Base-by-base conservation (phyloP, 768 basidiomycete genomes). In the Postia placenta region DNA sequence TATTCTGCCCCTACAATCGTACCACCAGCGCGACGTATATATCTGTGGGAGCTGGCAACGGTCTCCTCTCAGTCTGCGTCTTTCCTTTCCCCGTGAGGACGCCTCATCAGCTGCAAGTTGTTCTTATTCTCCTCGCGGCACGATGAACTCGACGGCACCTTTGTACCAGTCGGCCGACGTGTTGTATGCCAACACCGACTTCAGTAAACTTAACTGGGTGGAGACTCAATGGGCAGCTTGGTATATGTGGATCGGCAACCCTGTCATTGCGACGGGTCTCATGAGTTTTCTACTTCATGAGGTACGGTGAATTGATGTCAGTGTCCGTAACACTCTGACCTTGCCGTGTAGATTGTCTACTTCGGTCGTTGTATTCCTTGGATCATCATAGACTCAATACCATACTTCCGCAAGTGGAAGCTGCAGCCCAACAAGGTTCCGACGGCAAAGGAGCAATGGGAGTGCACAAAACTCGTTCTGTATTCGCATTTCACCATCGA, bases 401-500 rank as follows among this genome's bases (percentile, higher is more conserved):
- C 92, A 1, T 97, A 92, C 72, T 99, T 98, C 72, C 78, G 80
- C 41, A 75, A 80, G 67, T 98, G 89, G 89, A 98, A 98, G 67
- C 74, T 98, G 3, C 95, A 98, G 64, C 83, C 90, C 3, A 76
- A 64, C 56, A 98, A 97, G 66, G 59, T 89, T 2, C 92, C 93
- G 4, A 82, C 91, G 3, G 51, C 79, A 0, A 69, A 74, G 50
- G 88, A 97, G 63, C 92, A 97, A 66, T 95, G 92, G 92, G 84
- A 88, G 40, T 98, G 94, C 71, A 95, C 92, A 28, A 95, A 92
- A 71, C 81, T 81, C 53, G 95, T 99, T 25, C 75, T 99, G 2
- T 81, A 92, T 64, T 90, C 92, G 2, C 96, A 98, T 65, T 95
- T 99, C 65, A 94, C 92, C 26, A 83, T 96, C 51, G 95, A 98